phyloP scores from a whole-genome alignment of 2,329 filamentous ascomycete species.

The Pyrenochaeta sp. region DNA sequence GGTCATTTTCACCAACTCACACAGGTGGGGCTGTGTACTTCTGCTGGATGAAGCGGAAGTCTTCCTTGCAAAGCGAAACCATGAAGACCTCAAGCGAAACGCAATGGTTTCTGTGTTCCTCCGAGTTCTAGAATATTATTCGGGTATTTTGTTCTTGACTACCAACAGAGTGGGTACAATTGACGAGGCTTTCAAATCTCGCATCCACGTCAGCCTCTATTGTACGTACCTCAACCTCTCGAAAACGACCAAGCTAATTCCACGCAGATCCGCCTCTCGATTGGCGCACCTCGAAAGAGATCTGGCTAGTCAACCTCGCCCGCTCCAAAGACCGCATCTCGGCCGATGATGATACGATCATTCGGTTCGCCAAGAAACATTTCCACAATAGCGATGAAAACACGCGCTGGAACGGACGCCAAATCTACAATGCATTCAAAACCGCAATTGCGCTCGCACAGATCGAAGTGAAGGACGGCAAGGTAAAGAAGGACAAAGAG shows the following conservation, averaged over 20 bases:
- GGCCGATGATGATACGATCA: not conserved
- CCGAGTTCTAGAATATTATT: constrained; percentile 51
- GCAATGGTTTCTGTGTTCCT: constrained; percentile 35
- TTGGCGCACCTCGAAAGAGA: not conserved
- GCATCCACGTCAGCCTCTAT: constrained; percentile 13
- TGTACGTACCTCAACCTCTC: too few relatives aligned
- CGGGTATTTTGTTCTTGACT: constrained; percentile 54
- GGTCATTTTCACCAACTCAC: constrained; percentile 2
- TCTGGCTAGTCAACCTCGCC: not conserved
- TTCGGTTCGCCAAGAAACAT: not conserved
- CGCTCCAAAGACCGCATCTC: too few relatives aligned
- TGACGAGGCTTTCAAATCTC: constrained; percentile 49
- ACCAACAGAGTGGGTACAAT: constrained; percentile 50
- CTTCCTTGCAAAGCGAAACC: constrained; percentile 59
- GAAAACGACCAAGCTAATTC: too few relatives aligned
- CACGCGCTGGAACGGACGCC: not conserved
- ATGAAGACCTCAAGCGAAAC: constrained; percentile 22
- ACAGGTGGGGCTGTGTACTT: constrained; percentile 60
- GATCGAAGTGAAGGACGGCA: too few relatives aligned
- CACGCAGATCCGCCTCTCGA: not conserved
- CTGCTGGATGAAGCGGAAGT: constrained; percentile 51
- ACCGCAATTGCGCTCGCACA: not conserved
- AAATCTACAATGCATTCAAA: not conserved
- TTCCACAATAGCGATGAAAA: not conserved
- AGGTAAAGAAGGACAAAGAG: too few relatives aligned